Evolutionary conservation across 2,329 filamentous ascomycete genomes (phyloP), one percentile per base, ranked within the genome.

Genomic region (Aspergillus melleus): DNA sequence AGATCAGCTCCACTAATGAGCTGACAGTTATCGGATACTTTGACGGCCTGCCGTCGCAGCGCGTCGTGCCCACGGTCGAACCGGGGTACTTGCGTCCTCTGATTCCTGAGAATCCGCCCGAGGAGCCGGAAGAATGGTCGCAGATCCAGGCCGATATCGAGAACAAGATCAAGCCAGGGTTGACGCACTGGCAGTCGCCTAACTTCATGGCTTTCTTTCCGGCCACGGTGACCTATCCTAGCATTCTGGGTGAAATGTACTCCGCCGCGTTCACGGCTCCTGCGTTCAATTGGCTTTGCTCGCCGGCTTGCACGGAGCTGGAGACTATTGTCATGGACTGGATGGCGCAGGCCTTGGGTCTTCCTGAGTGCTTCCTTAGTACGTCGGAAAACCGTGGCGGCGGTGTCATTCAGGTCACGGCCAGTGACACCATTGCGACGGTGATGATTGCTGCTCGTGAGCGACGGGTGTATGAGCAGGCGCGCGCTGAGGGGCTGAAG

Each of bases 161-260:
- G 68, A 79, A 84, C 49, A 91, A 95, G 73, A 96, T 98, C 72
- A 86, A 96, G 73, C 94, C 94, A 0, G 94, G 94, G 6, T 82
- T 98, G 57, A 97, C 94, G 0, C 94, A 97, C 78, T 98, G 94
- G 92, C 89, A 96, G 74, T 91, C 88, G 2, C 94, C 92, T 16
- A 92, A 94, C 72, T 98, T 96, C 83, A 91, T 97, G 86, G 94
- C 94, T 49, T 98, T 96, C 82, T 98, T 95, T 78, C 90, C 94
- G 1, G 91, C 91, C 53, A 88, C 86, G 24, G 88, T 88, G 55
- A 91, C 89, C 39, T 97, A 89, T 72, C 92, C 94, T 0, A 79
- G 88, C 29, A 94, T 96, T 75, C 84, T 98, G 11, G 94, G 92
- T 20, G 94, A 98, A 78, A 88, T 98, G 80, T 98, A 96, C 81